These are phyloP conservation scores for Thielaviopsis musarum DNA, from an alignment of 2,329 filamentous ascomycete species.

Conservation along the genomic window DNA sequence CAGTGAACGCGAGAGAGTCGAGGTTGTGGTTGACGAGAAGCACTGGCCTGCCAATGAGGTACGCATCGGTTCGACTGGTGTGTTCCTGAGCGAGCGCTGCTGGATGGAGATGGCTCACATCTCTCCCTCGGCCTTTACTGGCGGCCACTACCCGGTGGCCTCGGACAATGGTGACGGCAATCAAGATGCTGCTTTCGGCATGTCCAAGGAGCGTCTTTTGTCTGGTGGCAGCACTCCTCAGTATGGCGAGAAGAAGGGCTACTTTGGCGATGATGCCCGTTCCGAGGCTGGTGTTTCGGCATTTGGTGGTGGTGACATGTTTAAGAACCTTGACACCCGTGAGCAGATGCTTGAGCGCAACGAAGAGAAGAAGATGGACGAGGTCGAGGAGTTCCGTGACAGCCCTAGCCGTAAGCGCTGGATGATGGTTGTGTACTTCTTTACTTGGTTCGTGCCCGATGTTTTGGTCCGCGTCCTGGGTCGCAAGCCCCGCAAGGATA, in stretches of 20 bases:
- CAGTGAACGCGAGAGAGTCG: constrained; percentile 79
- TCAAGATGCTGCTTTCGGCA: constrained; percentile 41
- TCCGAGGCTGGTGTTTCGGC: constrained; percentile 89
- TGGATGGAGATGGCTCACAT: constrained; percentile 83
- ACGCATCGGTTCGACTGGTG: constrained; percentile 73
- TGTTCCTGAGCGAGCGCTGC: constrained; percentile 89
- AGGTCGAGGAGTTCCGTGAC: constrained; percentile 70
- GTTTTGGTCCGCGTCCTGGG: constrained; percentile 62
- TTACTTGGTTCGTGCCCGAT: constrained; percentile 83
- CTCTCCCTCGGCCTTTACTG: constrained; percentile 29
- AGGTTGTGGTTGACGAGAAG: constrained; percentile 81
- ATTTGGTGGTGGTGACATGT: constrained; percentile 89
- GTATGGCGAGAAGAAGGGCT: constrained; percentile 64
- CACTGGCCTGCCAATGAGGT: constrained; percentile 89
- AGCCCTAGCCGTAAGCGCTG: constrained; percentile 76
- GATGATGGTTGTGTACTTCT: constrained; percentile 64
- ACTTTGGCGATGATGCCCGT: constrained; percentile 72
- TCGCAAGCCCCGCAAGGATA: constrained; percentile 79
- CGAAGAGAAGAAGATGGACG: constrained; percentile 75
- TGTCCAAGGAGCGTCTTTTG: constrained; percentile 43
- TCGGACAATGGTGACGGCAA: constrained; percentile 49
- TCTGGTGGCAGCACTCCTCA: constrained; percentile 35
- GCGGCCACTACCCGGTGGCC: constrained; percentile 29
- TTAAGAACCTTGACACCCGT: constrained; percentile 85
- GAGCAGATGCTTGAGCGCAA: constrained; percentile 92